phyloP scores from a whole-genome alignment of 768 basidiomycete species.

The Lentinus tigrinus region DNA sequence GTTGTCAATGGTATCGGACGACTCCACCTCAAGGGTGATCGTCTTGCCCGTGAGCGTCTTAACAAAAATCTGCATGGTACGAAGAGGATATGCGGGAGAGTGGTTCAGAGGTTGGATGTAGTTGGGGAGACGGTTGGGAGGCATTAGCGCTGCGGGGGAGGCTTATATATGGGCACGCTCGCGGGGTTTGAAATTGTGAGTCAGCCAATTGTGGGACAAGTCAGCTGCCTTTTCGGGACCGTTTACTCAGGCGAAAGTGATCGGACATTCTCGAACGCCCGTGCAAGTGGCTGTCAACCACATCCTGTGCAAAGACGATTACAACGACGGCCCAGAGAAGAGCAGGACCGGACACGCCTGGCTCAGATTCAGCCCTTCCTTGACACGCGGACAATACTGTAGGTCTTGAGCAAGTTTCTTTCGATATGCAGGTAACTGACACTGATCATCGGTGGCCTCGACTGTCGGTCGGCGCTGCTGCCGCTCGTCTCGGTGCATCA shows the following conservation, averaged over 20 bases:
- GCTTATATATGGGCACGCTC: constrained; percentile 12
- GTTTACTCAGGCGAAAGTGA: constrained; percentile 5
- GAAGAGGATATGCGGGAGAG: constrained; percentile 44
- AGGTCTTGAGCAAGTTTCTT: too few species aligned
- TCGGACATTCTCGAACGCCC: constrained; percentile 13
- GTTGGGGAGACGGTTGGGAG: not conserved
- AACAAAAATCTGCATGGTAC: constrained; percentile 81
- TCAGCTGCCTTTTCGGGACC: constrained; percentile 4
- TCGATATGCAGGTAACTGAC: too few species aligned
- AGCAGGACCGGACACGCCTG: not conserved
- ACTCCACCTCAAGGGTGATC: constrained; percentile 85
- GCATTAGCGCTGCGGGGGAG: constrained; percentile 1
- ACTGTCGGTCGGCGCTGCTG: too few species aligned
- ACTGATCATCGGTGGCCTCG: too few species aligned
- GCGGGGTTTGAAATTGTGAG: constrained; percentile 22
- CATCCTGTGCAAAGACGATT: not conserved
- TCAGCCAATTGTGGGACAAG: constrained; percentile 10
- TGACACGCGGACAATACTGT: too few species aligned
- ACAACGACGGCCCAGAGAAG: not conserved
- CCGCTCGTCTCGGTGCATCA: too few species aligned
- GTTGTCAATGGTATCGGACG: constrained; percentile 74
- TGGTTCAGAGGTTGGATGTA: not conserved
- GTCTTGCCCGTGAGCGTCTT: constrained; percentile 91
- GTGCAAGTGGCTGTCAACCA: not conserved
- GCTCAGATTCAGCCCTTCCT: not conserved